Base-by-base conservation (phyloP, 768 basidiomycete species). In the Leccinum truebloodii region DNA sequence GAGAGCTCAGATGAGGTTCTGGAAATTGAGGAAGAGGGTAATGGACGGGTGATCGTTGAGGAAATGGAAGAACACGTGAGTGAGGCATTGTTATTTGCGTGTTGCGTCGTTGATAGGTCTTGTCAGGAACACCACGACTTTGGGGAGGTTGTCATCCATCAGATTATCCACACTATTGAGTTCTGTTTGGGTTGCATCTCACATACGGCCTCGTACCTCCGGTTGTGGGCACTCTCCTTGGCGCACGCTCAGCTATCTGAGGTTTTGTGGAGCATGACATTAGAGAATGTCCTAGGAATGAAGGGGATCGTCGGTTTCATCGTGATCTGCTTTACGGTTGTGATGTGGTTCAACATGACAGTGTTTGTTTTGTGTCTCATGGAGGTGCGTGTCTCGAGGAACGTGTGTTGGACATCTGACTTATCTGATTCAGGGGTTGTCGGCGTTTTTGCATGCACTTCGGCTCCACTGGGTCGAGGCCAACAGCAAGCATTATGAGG, bases 171-270 rank as follows among this genome's bases (percentile, higher is more conserved):
- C 76, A 96, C 95, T 26, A 98, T 99, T 76, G 97, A 99, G 78
- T 99, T 98, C 77, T 99, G 97, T 73, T 86, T 99, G 35, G 97
- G 96, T 7, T 98, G 96, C 75, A 98, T 98, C 69, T 98, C 96
- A 64, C 96, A 98, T 75, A 98, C 96, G 1, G 93, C 93, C 13
- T 94, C 91, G 16, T 93, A 92, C 75, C 84, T 94, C 52, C 90
- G 96, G 72, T 81, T 99, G 41, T 98, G 96, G 96, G 97, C 97
- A 20, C 84, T 99, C 7, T 99, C 97, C 26, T 84, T 99, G 55
- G 97, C 97, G 12, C 97, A 99, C 77, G 94, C 97, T 20, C 97
- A 98, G 76, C 81, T 99, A 18, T 96, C 94, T 41, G 95, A 95
- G 74, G 94, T 96, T 57, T 78, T 96, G 59, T 96, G 94, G 92